A percentile compares a stretch with the other conserved stretches of the same genome.
phyloP scores from a whole-genome alignment of 495 filamentous ascomycete species.

The Xylaria curta region DNA sequence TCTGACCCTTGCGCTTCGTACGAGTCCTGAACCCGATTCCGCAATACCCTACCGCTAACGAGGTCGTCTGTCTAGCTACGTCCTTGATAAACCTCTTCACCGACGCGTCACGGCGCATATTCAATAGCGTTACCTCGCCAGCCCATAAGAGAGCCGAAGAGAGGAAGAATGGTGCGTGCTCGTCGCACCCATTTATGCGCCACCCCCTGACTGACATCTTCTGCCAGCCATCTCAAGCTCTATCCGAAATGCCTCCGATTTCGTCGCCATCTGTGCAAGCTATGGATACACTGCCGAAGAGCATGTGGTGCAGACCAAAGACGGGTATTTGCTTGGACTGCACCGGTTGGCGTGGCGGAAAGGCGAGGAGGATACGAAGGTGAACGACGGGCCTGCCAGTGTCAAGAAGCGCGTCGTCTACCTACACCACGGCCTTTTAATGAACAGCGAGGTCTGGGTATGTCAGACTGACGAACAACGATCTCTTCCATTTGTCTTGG shows the following conservation, averaged over 20 bases:
- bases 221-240: conserved; percentile 55
- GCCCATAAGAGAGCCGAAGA: conserved; percentile 67
- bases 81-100: conserved; percentile 85
- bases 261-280: conserved; percentile 86
- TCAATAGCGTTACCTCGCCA: conserved; percentile 78
- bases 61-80: conserved; percentile 58
- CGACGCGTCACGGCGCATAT: conserved; percentile 76
- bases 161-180: conserved; percentile 58
- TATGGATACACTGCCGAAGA: conserved; percentile 94
- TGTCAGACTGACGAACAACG: conserved; percentile 86
- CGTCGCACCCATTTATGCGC: neutral
- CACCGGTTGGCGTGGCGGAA: conserved; percentile 84
- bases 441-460: conserved; percentile 99
- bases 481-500: conserved; percentile 85
- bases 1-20: conserved; percentile 90
- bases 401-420: conserved; percentile 87
- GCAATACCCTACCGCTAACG: conserved; percentile 29
- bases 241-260: conserved; percentile 78
- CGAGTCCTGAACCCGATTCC: conserved; percentile 39
- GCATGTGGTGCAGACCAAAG: conserved; percentile 90
- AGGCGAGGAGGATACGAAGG: conserved; percentile 74
- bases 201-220: conserved; percentile 27
- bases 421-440: conserved; percentile 93
- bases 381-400: conserved; percentile 75
- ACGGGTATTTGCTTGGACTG: conserved; percentile 91